Base-by-base conservation (phyloP, 371 early-diverging fungal genomes). In the Mycotypha africana region DNA sequence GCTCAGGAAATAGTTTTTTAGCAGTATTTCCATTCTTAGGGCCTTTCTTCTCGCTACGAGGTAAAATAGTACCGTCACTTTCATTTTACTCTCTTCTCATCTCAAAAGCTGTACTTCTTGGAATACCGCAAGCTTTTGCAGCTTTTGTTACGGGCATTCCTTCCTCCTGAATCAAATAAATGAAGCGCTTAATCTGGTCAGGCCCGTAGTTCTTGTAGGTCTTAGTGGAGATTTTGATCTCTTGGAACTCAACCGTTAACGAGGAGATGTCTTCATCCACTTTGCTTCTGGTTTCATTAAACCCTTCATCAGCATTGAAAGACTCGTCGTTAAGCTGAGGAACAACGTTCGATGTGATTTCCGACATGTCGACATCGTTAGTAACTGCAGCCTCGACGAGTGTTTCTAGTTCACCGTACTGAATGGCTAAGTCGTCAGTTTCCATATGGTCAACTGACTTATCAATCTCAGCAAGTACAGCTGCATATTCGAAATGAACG, bases 101-200 rank as follows among this genome's bases (percentile, higher is more conserved):
- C 28, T 22, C 30, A 21, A 42, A 49, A 23, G 36, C 49, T 20
- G 19, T 42, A 0, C 25, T 25, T 14, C 22, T 36, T 42, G 43
- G 50, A 6, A 49, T 49, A 30, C 43, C 43, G 21, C 42, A 42
- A 11, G 20, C 5, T 16, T 1, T 23, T 28, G 26, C 30, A 10
- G 50, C 38, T 49, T 49, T 49, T 19, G 43, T 42, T 9, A 39
- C 50, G 15, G 49, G 26, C 16, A 41, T 16, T 9, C 49, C 49
- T 17, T 49, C 49, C 19, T 49, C 49, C 36, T 49, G 49, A 14
- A 25, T 22, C 9, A 37, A 28, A 8, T 34, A 17, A 19, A 49
- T 42, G n/a, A 49, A 42, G 1, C 50, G 17, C 22, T 42, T 31
- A 0, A 49, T 42, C 15, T 49, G 42, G 19, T 42, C 36, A 25